Conservation (phyloP, 192 early-diverging fungal species). For the Entophlyctis luteolus region DNA sequence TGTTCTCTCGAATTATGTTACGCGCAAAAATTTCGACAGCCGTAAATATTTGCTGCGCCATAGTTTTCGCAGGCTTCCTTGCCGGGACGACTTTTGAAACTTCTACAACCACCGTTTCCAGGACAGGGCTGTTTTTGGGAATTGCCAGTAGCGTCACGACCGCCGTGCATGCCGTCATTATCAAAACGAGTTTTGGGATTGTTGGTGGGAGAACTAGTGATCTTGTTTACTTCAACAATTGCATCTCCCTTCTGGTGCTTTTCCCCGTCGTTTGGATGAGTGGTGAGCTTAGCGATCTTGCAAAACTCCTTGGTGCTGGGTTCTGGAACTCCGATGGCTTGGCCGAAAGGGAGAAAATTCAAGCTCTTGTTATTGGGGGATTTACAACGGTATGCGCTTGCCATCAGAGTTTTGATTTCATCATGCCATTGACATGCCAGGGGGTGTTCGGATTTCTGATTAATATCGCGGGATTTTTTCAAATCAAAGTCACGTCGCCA, state of each 20-base stretch:
- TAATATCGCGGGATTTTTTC: conserved; percentile 60
- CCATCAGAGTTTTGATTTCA: background rate
- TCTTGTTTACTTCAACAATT: conserved; percentile 62
- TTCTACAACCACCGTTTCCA: background rate
- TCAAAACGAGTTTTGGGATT: conserved; percentile 44
- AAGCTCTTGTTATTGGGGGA: conserved; percentile 19
- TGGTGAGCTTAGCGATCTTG: conserved; percentile 33
- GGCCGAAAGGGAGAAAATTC: background rate
- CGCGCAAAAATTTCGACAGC: conserved; percentile 30
- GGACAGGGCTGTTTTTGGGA: conserved; percentile 45
- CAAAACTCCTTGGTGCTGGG: background rate
- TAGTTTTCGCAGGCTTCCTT: conserved; percentile 52
- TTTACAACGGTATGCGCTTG: conserved; percentile 9
- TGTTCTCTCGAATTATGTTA: conserved; percentile 40
- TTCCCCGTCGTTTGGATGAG: conserved; percentile 47
- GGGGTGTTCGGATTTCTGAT: conserved; percentile 60
- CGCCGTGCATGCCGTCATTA: conserved; percentile 59
- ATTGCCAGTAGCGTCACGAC: conserved; percentile 51
- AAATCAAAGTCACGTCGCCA: conserved; percentile 61
- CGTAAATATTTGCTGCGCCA: conserved; percentile 39
- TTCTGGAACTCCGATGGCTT: too few relatives aligned
- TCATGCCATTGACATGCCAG: background rate
- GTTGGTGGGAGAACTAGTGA: conserved; percentile 53
- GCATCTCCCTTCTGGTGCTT: conserved; percentile 40
- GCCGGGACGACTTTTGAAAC: conserved; percentile 44